A percentile compares a stretch with the other conserved stretches of the same genome.
Conservation (phyloP, 2,329 filamentous ascomycete genomes). For the Penicillium sp. region DNA sequence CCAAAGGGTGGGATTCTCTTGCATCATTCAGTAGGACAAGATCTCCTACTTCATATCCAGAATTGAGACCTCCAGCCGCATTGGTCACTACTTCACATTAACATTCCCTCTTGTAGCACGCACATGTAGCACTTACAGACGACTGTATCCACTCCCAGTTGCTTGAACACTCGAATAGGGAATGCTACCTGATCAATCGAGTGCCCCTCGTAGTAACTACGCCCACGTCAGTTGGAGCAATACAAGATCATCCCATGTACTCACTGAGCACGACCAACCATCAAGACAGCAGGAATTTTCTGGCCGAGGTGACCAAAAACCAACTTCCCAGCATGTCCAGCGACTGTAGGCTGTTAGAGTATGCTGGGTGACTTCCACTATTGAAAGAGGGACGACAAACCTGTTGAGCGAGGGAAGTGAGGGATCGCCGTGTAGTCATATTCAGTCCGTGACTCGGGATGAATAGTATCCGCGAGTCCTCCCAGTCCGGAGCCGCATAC, state of each 20-base stretch:
- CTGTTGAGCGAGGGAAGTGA: constrained; percentile 62
- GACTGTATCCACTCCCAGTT: constrained; percentile 62
- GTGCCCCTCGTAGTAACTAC: constrained; percentile 68
- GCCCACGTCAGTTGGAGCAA: constrained; percentile 1
- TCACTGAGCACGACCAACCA: constrained; percentile 67
- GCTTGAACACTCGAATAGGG: constrained; percentile 64
- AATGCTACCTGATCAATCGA: constrained; percentile 64
- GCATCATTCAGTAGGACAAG: constrained; percentile 67
- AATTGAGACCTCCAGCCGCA: constrained; percentile 66
- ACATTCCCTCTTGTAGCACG: background rate
- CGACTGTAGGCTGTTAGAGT: constrained; percentile 38
- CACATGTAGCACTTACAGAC: constrained; percentile 47
- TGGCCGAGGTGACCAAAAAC: constrained; percentile 62
- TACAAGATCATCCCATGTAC: constrained; percentile 29
- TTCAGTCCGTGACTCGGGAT: constrained; percentile 52
- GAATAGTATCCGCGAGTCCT: constrained; percentile 59
- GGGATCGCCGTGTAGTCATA: constrained; percentile 62
- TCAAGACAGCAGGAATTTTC: constrained; percentile 59
- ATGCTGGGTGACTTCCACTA: background rate
- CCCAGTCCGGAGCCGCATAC: constrained; percentile 67
- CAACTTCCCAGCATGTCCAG: constrained; percentile 65
- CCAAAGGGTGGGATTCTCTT: constrained; percentile 22
- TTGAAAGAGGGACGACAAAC: constrained; percentile 38
- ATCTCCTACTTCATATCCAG: constrained; percentile 65
- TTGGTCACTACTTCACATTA: constrained; percentile 57